Base-by-base conservation (phyloP, 345 rosid species). In the Hevea brasiliensis region DNA sequence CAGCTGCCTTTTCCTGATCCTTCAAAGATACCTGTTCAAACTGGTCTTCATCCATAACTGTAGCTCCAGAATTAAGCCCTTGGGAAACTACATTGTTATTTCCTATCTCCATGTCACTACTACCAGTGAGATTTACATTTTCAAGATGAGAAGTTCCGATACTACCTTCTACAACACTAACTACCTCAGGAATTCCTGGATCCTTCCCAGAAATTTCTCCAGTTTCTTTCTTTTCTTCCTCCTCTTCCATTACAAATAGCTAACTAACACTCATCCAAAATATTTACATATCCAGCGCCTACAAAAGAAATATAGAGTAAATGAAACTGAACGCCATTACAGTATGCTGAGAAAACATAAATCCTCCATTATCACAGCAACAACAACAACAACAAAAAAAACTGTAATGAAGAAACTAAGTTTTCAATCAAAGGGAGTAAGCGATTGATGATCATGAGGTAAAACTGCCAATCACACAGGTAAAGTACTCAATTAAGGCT, bases 21-120 rank as follows among this genome's bases (percentile, higher is more conserved):
- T 80, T 85, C 62, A 89, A 83, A 74, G 91, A 89, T 26, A 95
- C 94, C 68, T 84, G 96, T 80, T 93, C 99, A 81, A 95, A 92
- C 73, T 89, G 89, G 24, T 78, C 92, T 66, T 89, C 97, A 18
- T 87, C 90, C 61, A 67, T 84, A 50, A 69, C 80, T 59, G 80
- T 65, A 72, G 76, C 70, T 48, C 63, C 71, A 72, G 87, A 77
- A 78, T 58, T 76, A 37, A 45, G 74, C 71, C 65, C 89, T 58
- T 81, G 76, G 62, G 50, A 74, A 63, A 55, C 57, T 15, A 74
- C 29, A 76, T 74, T 73, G 37, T 74, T 79, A 40, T 74, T 18
- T 72, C 55, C 75, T 72, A 47, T 67, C 51, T 71, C 70, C 68
- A 67, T 73, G 71, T 77, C 73, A 70, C 74, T 77, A 51, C 71